Evolutionary conservation across 345 rosid species (phyloP).

Genomic region (Cardamine resedifolia): DNA sequence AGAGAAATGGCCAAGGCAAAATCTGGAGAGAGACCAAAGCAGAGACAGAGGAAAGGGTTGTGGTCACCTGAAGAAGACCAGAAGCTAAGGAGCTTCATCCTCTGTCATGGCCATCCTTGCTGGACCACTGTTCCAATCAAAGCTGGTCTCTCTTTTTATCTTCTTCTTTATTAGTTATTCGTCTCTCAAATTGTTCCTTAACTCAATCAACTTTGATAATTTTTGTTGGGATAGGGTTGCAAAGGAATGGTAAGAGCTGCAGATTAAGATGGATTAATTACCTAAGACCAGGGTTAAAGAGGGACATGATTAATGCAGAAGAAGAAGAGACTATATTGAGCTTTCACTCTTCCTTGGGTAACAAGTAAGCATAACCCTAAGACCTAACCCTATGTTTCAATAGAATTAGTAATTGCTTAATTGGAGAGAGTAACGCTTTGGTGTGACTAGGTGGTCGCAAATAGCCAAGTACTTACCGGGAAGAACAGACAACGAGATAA

Average conservation of each 20-base stretch:
- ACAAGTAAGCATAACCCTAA: constrained; percentile 59
- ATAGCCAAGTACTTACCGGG: constrained; percentile 82
- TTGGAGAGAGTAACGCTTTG: neutral
- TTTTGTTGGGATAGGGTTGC: constrained; percentile 52
- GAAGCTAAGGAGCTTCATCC: constrained; percentile 59
- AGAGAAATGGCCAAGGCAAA: constrained; percentile 32
- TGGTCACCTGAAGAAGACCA: constrained; percentile 99
- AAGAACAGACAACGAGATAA: constrained; percentile 94
- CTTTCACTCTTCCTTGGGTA: constrained; percentile 75
- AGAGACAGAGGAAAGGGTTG: constrained; percentile 70
- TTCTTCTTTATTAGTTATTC: neutral
- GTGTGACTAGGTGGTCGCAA: constrained; percentile 72
- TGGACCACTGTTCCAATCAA: constrained; percentile 88
- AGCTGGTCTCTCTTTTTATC: constrained; percentile 58
- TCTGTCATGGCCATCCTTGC: constrained; percentile 72
- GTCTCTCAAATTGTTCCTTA: neutral
- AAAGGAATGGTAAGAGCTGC: constrained; percentile 95
- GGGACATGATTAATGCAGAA: constrained; percentile 56
- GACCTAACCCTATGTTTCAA: constrained; percentile 4
- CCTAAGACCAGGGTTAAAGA: constrained; percentile 81
- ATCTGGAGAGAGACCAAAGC: constrained; percentile 40
- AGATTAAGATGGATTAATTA: constrained; percentile 95
- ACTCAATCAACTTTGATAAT: neutral
- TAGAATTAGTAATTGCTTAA: neutral
- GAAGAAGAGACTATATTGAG: constrained; percentile 72